Evolutionary conservation across 495 filamentous ascomycete genomes (phyloP).

Genomic region (Tuber melanosporum): DNA sequence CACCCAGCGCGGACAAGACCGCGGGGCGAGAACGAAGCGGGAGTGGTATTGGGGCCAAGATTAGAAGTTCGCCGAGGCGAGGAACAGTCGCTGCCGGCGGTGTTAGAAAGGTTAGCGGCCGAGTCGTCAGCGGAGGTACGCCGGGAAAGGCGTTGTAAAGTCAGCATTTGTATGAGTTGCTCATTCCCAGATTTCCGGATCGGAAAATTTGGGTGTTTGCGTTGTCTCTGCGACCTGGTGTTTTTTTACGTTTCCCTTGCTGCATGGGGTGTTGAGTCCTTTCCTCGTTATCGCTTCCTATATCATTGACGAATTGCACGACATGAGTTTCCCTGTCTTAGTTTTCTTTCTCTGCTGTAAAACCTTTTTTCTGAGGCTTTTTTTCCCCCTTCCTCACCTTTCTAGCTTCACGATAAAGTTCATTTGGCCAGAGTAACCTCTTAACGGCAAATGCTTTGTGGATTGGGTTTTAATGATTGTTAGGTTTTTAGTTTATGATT

Average conservation of each 20-base stretch:
- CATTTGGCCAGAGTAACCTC: not conserved
- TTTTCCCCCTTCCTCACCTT: not conserved
- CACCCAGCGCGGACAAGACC: constrained; percentile 51
- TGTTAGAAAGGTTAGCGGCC: constrained; percentile 86
- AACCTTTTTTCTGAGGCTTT: constrained; percentile 2
- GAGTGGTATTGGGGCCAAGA: constrained; percentile 65
- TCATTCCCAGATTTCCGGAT: constrained; percentile 12
- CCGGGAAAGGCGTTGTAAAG: constrained; percentile 37
- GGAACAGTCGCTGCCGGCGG: constrained; percentile 57
- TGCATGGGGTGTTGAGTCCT: constrained; percentile 6
- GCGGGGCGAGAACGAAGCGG: constrained; percentile 46
- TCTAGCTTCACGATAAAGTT: not conserved
- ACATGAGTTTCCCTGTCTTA: not conserved
- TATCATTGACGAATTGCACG: constrained; percentile 8
- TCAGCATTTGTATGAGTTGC: constrained; percentile 24
- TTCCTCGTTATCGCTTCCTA: constrained; percentile 8
- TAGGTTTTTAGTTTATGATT: not conserved
- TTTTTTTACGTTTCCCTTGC: constrained; percentile 22
- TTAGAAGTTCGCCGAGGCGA: constrained; percentile 58
- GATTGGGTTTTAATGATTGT: not conserved
- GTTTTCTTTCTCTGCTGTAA: constrained; percentile 7
- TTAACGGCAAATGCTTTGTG: not conserved
- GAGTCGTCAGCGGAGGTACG: constrained; percentile 69
- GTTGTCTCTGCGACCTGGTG: constrained; percentile 20
- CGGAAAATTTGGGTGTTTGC: not conserved